Conservation (phyloP, 208 protist species). For the Crithidia fasciculata region DNA sequence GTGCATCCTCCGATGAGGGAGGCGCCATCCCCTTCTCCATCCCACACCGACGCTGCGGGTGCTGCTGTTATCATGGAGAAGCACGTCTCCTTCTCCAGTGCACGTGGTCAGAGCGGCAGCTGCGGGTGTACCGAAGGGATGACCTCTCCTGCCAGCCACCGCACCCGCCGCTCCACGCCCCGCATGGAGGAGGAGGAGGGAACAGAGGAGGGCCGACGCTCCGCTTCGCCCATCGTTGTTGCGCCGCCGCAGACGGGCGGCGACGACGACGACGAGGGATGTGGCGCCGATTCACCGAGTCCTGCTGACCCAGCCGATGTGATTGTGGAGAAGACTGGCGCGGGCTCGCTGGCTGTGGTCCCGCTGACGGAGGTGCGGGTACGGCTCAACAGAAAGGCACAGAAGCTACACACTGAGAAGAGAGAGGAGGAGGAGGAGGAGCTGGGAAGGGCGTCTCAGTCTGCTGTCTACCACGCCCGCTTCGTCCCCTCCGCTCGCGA, state of each 20-base stretch:
- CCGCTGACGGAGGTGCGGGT: neutral
- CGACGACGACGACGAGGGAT: too few species aligned
- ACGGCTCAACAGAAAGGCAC: neutral
- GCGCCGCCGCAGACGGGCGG: neutral
- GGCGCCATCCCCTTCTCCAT: neutral
- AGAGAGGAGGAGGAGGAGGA: neutral
- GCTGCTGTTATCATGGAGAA: neutral
- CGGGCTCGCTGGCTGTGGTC: neutral
- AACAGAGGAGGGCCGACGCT: neutral
- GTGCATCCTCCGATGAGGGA: too few species aligned
- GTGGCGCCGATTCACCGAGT: too few species aligned
- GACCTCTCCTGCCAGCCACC: slow-evolving; percentile 16
- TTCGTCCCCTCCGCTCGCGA: neutral
- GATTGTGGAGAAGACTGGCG: neutral
- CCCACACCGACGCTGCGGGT: neutral
- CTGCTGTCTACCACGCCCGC: neutral
- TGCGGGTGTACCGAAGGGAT: slow-evolving; percentile 36
- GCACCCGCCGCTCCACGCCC: slow-evolving; percentile 16
- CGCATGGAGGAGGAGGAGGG: slow-evolving; percentile 16
- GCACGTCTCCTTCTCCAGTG: slow-evolving; percentile 8
- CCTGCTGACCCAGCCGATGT: neutral
- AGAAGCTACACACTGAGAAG: too few species aligned
- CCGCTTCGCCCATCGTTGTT: neutral
- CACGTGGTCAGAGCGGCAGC: slow-evolving; percentile 28
- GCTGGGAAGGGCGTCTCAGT: neutral